phyloP scores from a whole-genome alignment of 495 filamentous ascomycete genomes.

The Neurospora tetrasperma region DNA sequence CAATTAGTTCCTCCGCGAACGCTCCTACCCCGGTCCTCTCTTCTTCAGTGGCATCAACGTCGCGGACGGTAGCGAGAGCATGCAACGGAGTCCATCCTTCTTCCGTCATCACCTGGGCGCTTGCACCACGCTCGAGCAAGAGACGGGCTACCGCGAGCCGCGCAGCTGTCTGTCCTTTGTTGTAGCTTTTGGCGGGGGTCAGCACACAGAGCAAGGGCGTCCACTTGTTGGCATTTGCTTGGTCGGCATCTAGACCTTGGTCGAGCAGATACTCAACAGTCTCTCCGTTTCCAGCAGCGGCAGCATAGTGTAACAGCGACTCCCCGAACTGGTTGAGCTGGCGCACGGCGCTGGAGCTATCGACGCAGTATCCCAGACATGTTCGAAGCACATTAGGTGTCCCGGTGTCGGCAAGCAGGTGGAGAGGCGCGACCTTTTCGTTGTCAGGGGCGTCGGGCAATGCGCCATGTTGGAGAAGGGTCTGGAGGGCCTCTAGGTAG shows the following conservation, averaged over 20 bases:
- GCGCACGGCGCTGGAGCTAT: not conserved
- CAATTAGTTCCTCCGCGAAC: conserved; percentile 3
- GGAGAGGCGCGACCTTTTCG: conserved; percentile 6
- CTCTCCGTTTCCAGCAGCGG: conserved; percentile 8
- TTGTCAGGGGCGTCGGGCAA: conserved; percentile 4
- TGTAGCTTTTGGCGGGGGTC: not conserved
- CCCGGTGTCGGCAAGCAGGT: conserved; percentile 2
- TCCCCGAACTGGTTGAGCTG: conserved; percentile 5
- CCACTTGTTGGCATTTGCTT: conserved; percentile 12
- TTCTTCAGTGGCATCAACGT: not conserved
- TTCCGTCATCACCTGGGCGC: conserved; percentile 4
- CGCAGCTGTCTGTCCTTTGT: not conserved
- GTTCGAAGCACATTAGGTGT: conserved; percentile 6
- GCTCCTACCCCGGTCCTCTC: not conserved
- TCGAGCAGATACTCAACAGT: conserved; percentile 10
- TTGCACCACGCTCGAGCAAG: conserved; percentile 11
- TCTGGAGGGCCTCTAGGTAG: not conserved
- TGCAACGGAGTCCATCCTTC: conserved; percentile 16
- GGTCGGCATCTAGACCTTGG: conserved; percentile 12
- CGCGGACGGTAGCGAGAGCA: conserved; percentile 2
- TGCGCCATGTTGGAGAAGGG: conserved; percentile 6
- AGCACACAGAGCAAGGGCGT: conserved; percentile 18
- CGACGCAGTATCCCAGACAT: conserved; percentile 1
- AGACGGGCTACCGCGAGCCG: not conserved
- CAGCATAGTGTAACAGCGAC: conserved; percentile 15